Evolutionary conservation across 352 stramenopile genomes (phyloP).

Genomic region (Globisporangium cylindrosporum): DNA sequence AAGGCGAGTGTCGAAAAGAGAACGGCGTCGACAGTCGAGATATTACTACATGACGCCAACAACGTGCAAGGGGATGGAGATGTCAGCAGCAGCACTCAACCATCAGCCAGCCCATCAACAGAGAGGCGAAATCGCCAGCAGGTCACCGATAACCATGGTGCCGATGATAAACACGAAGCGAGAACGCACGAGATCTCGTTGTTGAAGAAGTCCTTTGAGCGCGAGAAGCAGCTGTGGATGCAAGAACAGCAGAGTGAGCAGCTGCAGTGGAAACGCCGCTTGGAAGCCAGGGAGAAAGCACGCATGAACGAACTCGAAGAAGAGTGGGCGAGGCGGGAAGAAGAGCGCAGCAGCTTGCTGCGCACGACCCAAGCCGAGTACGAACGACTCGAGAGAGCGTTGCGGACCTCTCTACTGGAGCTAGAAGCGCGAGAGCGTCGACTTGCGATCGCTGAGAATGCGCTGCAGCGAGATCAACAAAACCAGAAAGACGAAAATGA

Average conservation of each 20-base stretch:
- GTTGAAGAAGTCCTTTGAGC: slow-evolving; percentile 33
- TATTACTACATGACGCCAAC: neutral
- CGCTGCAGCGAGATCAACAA: slow-evolving; percentile 55
- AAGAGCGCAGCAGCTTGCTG: slow-evolving; percentile 60
- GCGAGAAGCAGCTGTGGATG: slow-evolving; percentile 38
- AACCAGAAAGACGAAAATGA: slow-evolving; percentile 59
- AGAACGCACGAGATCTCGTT: slow-evolving; percentile 20
- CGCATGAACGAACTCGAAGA: slow-evolving; percentile 78
- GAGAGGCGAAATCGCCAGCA: neutral
- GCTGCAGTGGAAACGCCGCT: slow-evolving; percentile 48
- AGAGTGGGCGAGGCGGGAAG: slow-evolving; percentile 73
- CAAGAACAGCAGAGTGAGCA: slow-evolving; percentile 49
- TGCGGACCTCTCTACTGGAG: slow-evolving; percentile 52
- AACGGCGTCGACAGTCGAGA: neutral
- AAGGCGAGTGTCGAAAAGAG: neutral
- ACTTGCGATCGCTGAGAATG: slow-evolving; percentile 45
- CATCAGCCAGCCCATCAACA: neutral
- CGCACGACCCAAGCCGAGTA: slow-evolving; percentile 63
- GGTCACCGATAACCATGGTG: neutral
- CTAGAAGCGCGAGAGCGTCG: slow-evolving; percentile 61
- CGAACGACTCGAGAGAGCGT: slow-evolving; percentile 55
- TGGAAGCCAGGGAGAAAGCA: slow-evolving; percentile 53
- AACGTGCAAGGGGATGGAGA: neutral
- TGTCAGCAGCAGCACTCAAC: neutral
- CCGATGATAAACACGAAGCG: slow-evolving; percentile 1